Evolutionary conservation across 176 grass and related monocot species (phyloP).

Genomic region (Eragrostis curvula): DNA sequence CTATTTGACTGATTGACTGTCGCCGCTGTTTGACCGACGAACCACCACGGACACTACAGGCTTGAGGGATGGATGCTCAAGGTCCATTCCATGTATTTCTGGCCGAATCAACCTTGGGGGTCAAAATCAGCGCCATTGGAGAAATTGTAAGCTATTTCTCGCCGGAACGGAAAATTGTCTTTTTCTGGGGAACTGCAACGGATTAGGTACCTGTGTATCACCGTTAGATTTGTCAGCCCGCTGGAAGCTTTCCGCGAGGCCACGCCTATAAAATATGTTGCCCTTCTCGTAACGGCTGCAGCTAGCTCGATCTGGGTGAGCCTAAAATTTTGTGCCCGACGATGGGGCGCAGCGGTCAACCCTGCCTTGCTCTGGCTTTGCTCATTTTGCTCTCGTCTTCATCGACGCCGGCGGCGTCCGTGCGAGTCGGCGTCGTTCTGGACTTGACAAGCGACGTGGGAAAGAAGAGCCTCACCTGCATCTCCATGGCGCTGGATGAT

Average conservation of each 20-base stretch:
- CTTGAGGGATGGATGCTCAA: not conserved
- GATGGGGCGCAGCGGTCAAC: not conserved
- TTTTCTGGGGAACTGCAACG: no score
- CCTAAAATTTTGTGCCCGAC: no score
- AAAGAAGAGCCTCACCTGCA: constrained; percentile 31
- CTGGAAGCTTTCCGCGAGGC: not conserved
- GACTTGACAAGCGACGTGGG: constrained; percentile 21
- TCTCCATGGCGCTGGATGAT: constrained; percentile 46
- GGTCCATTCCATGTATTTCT: not conserved
- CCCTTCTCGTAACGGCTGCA: not conserved
- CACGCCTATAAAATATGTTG: not conserved
- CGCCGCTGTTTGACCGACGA: not conserved
- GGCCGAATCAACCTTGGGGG: no score
- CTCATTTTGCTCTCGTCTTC: not conserved
- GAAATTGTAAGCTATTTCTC: not conserved
- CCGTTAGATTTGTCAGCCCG: not conserved
- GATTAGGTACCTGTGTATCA: no score
- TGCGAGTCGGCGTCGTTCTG: constrained; percentile 54
- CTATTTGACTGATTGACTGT: not conserved
- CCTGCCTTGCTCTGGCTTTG: constrained; percentile 11
- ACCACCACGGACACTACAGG: not conserved
- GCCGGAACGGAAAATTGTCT: no score
- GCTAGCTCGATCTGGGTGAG: no score
- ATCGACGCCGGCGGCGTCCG: not conserved
- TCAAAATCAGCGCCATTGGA: not conserved